Evolutionary conservation across 2,329 filamentous ascomycete genomes (phyloP).

Genomic region (Tolypocladium nubicola): DNA sequence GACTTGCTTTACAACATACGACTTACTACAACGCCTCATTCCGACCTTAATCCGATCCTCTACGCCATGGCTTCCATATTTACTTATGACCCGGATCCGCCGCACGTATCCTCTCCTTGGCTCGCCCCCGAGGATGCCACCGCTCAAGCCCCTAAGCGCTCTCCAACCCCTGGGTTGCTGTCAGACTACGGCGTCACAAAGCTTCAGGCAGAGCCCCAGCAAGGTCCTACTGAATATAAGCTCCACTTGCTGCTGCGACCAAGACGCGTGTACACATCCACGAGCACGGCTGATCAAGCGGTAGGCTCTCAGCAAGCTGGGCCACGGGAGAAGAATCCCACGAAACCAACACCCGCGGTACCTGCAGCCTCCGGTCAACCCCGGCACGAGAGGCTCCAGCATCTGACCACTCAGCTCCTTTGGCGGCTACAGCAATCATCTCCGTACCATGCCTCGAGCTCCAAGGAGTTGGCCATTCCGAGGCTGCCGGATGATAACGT

Average conservation of each 20-base stretch:
- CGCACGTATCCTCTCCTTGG: slow-evolving; percentile 87
- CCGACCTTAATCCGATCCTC: not conserved
- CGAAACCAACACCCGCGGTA: slow-evolving; percentile 15
- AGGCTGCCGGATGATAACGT: slow-evolving; percentile 56
- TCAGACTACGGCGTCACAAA: slow-evolving; percentile 60
- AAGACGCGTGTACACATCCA: slow-evolving; percentile 60
- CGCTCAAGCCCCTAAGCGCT: slow-evolving; percentile 20
- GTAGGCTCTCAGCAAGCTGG: slow-evolving; percentile 1
- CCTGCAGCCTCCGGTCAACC: slow-evolving; percentile 49
- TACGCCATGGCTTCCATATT: slow-evolving; percentile 80
- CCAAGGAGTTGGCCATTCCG: slow-evolving; percentile 64
- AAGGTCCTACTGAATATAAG: slow-evolving; percentile 95
- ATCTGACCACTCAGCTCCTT: slow-evolving; percentile 86
- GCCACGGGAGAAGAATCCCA: slow-evolving; percentile 1
- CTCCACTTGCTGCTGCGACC: slow-evolving; percentile 77
- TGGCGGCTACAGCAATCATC: slow-evolving; percentile 95
- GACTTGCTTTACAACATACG: not conserved
- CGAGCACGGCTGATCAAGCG: slow-evolving; percentile 43
- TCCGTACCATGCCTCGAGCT: slow-evolving; percentile 75
- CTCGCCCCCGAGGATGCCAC: slow-evolving; percentile 42
- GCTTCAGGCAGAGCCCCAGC: slow-evolving; percentile 81
- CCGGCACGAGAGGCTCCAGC: slow-evolving; percentile 75
- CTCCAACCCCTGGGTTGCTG: slow-evolving; percentile 28
- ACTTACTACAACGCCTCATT: not conserved
- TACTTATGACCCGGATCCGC: slow-evolving; percentile 83